Evolutionary conservation across 345 rosid species (phyloP).

Genomic region (Mercurialis annua): DNA sequence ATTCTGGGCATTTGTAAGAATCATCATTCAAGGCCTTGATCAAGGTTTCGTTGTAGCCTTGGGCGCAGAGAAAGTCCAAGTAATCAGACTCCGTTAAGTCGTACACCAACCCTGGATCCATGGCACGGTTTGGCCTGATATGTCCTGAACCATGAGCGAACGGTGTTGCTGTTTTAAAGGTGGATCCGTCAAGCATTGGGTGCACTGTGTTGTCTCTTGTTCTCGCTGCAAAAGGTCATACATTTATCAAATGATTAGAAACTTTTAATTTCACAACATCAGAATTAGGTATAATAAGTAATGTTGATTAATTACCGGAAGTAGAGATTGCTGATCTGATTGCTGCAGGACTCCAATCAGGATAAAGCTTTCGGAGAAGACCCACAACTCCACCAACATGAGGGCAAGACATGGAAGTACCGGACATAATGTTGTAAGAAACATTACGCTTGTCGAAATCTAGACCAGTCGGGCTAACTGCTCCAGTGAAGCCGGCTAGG

Average conservation of each 20-base stretch:
- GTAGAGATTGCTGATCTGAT: slow-evolving; percentile 72
- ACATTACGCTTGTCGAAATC: neutral
- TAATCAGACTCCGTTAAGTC: slow-evolving; percentile 52
- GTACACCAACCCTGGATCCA: slow-evolving; percentile 68
- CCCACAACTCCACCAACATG: slow-evolving; percentile 54
- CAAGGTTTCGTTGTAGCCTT: slow-evolving; percentile 48
- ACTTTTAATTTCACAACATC: no score
- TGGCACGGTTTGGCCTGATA: slow-evolving; percentile 67
- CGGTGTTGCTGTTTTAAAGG: slow-evolving; percentile 41
- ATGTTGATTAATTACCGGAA: slow-evolving; percentile 19
- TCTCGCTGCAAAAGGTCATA: slow-evolving; percentile 40
- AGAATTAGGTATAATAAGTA: neutral
- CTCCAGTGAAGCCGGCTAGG: slow-evolving; percentile 52
- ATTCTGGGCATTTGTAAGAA: slow-evolving; percentile 38
- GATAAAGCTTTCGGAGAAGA: slow-evolving; percentile 42
- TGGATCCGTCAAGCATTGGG: slow-evolving; percentile 35
- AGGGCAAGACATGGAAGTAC: slow-evolving; percentile 67
- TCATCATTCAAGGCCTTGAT: slow-evolving; percentile 32
- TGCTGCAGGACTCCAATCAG: slow-evolving; percentile 54
- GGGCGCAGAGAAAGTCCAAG: slow-evolving; percentile 61
- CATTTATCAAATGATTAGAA: neutral
- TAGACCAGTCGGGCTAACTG: neutral
- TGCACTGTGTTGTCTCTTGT: slow-evolving; percentile 46
- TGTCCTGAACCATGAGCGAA: slow-evolving; percentile 68
- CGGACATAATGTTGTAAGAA: slow-evolving; percentile 19